These are phyloP conservation scores for Nannochloris sp. DNA, from an alignment of 139 green algal genomes.

Conservation along the genomic window DNA sequence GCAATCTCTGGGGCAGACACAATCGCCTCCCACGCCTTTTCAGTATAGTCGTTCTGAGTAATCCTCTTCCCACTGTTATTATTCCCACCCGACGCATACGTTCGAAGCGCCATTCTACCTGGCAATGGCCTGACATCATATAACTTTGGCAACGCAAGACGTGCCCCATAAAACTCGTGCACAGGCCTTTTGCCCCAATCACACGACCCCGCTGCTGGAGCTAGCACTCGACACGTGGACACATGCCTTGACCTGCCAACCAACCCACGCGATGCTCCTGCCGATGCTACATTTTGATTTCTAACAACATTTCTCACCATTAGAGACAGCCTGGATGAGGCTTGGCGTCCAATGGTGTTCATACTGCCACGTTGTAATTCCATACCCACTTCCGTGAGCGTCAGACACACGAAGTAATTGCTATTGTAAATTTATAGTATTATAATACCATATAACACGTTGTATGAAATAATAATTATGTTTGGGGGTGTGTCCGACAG, in stretches of 20 bases:
- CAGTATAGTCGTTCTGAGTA: conserved; percentile 91
- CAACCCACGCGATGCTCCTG: no score
- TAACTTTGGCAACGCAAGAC: no score
- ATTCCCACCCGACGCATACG: not conserved
- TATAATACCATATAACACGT: conserved; percentile 12
- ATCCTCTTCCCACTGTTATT: conserved; percentile 54
- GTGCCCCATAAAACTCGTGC: no score
- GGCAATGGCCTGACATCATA: no score
- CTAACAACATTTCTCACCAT: not conserved
- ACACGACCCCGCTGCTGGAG: no score
- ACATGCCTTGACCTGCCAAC: no score
- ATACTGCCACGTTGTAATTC: conserved; percentile 7
- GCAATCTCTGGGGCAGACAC: conserved; percentile 76
- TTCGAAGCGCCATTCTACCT: not conserved
- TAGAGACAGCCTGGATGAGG: conserved; percentile 14
- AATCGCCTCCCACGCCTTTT: conserved; percentile 69
- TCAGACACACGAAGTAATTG: conserved; percentile 3
- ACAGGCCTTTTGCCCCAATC: no score
- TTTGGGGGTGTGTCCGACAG: no score
- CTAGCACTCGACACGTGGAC: no score
- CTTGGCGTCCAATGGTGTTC: conserved; percentile 17
- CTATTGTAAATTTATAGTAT: conserved; percentile 11
- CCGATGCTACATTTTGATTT: conserved; percentile 37
- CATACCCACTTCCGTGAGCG: conserved; percentile 16
- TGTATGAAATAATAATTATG: not conserved